Evolutionary conservation across 257 asterid species (phyloP).

Genomic region (Thymus quinquecostatus): DNA sequence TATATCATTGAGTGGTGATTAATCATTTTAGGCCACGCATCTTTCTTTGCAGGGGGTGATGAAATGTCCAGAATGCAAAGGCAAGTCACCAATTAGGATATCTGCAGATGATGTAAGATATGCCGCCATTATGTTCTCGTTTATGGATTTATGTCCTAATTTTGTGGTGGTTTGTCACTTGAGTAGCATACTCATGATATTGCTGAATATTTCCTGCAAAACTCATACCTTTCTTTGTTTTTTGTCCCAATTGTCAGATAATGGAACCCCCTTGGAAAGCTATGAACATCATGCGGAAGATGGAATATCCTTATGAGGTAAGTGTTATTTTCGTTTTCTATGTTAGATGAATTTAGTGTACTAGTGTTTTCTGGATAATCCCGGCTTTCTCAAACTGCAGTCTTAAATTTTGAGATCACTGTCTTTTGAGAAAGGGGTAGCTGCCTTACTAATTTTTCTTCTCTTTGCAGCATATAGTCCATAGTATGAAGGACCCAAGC

Average conservation of each 20-base stretch:
- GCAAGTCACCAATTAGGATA: conserved; percentile 73
- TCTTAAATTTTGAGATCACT: no score
- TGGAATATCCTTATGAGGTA: conserved; percentile 98
- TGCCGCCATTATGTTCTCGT: conserved; percentile 24
- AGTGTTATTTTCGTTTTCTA: conserved; percentile 36
- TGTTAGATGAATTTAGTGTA: conserved; percentile 17
- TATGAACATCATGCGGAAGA: conserved; percentile 76
- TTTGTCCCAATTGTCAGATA: conserved; percentile 52
- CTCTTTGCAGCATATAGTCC: conserved; percentile 79
- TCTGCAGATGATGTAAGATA: conserved; percentile 94
- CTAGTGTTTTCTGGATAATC: no score
- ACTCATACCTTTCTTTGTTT: conserved; percentile 11
- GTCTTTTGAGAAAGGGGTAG: neutral
- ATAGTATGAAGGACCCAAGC: conserved; percentile 97
- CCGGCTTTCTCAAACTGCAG: no score
- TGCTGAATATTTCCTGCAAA: conserved; percentile 26
- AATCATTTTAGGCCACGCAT: conserved; percentile 26
- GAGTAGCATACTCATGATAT: conserved; percentile 16
- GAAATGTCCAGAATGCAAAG: conserved; percentile 97
- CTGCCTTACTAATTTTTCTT: conserved; percentile 30
- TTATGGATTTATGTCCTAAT: conserved; percentile 17
- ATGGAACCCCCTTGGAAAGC: conserved; percentile 99
- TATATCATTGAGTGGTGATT: conserved; percentile 25
- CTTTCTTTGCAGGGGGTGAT: conserved; percentile 84
- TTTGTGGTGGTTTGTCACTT: conserved; percentile 27